Percentiles rank a stretch among this genome's conserved stretches.
Evolutionary conservation across 306 rosid genomes (phyloP).

Genomic region (Styphnolobium japonicum): DNA sequence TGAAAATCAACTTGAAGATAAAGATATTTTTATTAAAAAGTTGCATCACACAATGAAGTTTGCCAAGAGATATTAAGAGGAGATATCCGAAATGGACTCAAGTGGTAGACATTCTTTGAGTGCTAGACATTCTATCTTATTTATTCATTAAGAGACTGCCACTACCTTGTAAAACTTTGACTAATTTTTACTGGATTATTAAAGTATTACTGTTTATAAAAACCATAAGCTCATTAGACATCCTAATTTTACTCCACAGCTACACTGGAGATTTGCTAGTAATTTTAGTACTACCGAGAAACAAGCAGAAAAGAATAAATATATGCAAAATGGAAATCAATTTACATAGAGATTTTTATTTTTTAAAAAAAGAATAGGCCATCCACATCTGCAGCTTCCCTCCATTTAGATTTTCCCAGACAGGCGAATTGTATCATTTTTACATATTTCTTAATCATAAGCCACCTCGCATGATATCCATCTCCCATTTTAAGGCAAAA

Average conservation of each 20-base stretch:
- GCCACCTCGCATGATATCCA: not conserved
- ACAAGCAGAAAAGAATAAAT: not conserved
- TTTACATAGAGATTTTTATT: not conserved
- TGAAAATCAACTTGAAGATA: not conserved
- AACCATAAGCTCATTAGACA: not conserved
- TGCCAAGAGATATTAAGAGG: not conserved
- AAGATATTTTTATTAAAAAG: not conserved
- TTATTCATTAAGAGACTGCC: not conserved
- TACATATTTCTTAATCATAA: not conserved
- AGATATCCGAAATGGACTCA: not conserved
- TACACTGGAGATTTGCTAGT: not conserved
- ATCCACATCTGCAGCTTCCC: not conserved
- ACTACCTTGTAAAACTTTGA: not conserved
- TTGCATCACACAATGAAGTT: constrained; percentile 1
- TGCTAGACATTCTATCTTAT: not conserved
- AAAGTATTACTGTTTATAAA: not conserved
- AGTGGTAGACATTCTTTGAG: not conserved
- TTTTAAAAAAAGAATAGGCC: not conserved
- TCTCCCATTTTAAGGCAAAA: not conserved
- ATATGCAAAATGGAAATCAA: not conserved
- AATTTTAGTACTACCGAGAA: not conserved
- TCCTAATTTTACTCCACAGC: not conserved
- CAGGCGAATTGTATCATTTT: not conserved
- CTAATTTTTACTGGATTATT: not conserved
- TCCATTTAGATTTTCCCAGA: not conserved